A percentile compares a stretch with the other conserved stretches of the same genome.
phyloP scores from a whole-genome alignment of 2,329 filamentous ascomycete genomes.

The Cercospora canescens region DNA sequence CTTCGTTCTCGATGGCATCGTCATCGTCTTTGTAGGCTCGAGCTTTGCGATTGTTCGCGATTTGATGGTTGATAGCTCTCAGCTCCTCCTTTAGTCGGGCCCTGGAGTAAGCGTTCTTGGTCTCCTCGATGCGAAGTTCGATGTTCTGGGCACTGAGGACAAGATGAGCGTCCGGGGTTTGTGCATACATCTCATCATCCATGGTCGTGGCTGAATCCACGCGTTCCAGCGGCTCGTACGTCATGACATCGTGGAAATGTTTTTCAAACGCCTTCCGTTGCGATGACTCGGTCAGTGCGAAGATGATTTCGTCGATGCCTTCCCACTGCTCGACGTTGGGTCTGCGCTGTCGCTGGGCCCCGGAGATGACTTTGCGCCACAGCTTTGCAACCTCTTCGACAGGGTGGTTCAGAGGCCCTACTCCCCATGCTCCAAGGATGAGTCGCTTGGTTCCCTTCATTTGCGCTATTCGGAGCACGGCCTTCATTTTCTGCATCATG shows the following conservation, averaged over 20 bases:
- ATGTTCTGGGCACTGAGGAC: slow-evolving; percentile 34
- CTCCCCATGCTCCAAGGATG: slow-evolving; percentile 66
- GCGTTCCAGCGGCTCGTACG: slow-evolving; percentile 20
- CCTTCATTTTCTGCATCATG: slow-evolving; percentile 57
- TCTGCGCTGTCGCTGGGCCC: slow-evolving; percentile 32
- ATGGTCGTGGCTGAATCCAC: slow-evolving; percentile 2
- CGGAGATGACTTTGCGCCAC: slow-evolving; percentile 50
- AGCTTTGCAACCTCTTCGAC: slow-evolving; percentile 58
- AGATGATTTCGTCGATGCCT: slow-evolving; percentile 55
- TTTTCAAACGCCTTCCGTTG: slow-evolving; percentile 55
- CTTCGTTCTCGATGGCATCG: slow-evolving; percentile 25
- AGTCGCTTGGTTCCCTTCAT: slow-evolving; percentile 50
- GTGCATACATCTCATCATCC: slow-evolving; percentile 20
- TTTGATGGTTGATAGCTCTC: slow-evolving; percentile 34
- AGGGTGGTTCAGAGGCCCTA: slow-evolving; percentile 64
- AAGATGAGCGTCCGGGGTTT: slow-evolving; percentile 22
- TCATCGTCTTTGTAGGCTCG: slow-evolving; percentile 32
- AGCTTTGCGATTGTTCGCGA: slow-evolving; percentile 34
- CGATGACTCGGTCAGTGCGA: slow-evolving; percentile 56
- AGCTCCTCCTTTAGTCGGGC: slow-evolving; percentile 35
- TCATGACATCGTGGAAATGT: slow-evolving; percentile 33
- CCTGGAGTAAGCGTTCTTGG: slow-evolving; percentile 31
- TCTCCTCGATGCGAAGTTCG: slow-evolving; percentile 38
- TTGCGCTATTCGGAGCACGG: slow-evolving; percentile 55
- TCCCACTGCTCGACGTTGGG: slow-evolving; percentile 44